phyloP scores from a whole-genome alignment of 2,329 filamentous ascomycete species.

The Biscogniauxia marginata region DNA sequence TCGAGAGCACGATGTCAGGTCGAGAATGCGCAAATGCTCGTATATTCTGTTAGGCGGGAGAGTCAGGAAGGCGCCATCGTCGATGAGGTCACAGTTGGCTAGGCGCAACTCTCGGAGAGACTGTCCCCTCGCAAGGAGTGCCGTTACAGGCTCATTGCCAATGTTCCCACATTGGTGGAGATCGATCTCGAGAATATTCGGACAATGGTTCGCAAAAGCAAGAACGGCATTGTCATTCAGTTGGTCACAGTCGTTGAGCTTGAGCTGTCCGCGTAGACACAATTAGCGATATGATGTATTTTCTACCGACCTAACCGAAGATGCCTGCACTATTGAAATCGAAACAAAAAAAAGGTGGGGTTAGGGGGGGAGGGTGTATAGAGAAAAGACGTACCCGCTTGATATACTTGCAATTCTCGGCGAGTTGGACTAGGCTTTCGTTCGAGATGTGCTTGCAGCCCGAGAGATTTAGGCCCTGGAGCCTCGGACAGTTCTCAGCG shows the following conservation, averaged over 20 bases:
- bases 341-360: conserved; percentile 4
- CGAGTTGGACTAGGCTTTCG: conserved; percentile 77
- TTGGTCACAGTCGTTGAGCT: conserved; percentile 89
- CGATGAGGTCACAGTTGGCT: conserved; percentile 79
- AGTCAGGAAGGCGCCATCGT: conserved; percentile 82
- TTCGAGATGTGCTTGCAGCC: conserved; percentile 82
- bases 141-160: conserved; percentile 79
- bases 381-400: conserved; percentile 65
- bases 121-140: conserved; percentile 73
- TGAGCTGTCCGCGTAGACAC: conserved; percentile 57
- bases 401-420: conserved; percentile 78
- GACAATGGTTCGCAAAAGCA: conserved; percentile 84
- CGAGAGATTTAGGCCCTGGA: conserved; percentile 93
- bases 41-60: conserved; percentile 69
- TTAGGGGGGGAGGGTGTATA: background rate
- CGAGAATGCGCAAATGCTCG: conserved; percentile 88
- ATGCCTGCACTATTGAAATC: background rate
- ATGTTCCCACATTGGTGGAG: conserved; percentile 81
- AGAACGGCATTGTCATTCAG: conserved; percentile 78
- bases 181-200: conserved; percentile 94
- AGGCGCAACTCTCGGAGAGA: conserved; percentile 89
- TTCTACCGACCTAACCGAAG: background rate
- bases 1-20: conserved; percentile 83
- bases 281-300: conserved; percentile 29
- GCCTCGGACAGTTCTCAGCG: conserved; percentile 74